Evolutionary conservation across 768 basidiomycete genomes (phyloP).

Genomic region (Leccinellum rugosiceps): DNA sequence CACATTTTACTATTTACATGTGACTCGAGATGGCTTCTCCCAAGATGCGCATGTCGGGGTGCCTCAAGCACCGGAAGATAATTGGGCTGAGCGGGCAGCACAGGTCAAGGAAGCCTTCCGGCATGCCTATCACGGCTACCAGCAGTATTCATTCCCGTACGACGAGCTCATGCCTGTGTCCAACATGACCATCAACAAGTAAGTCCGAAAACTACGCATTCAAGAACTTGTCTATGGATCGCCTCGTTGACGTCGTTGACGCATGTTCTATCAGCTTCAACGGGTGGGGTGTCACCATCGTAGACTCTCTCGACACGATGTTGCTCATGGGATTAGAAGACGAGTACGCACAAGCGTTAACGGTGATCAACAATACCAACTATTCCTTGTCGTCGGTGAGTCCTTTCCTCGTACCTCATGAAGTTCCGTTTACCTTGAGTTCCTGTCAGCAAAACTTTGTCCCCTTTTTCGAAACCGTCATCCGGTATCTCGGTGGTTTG

Average conservation of each 20-base stretch:
- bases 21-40: not conserved
- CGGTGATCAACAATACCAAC: constrained; percentile 44
- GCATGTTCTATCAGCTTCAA: constrained; percentile 52
- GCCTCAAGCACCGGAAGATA: constrained; percentile 21
- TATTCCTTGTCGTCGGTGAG: constrained; percentile 47
- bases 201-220: constrained; percentile 11
- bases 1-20: constrained; percentile 17
- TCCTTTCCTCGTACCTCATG: not conserved
- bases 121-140: constrained; percentile 67
- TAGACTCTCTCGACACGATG: constrained; percentile 86
- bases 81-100: constrained; percentile 53
- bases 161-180: constrained; percentile 62
- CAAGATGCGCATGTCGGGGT: not conserved
- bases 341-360: constrained; percentile 64
- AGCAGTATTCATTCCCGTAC: constrained; percentile 54
- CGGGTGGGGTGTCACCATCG: constrained; percentile 72
- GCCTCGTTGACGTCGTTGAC: constrained; percentile 1
- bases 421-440: not conserved
- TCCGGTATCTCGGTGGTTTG: constrained; percentile 86
- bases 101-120: constrained; percentile 59
- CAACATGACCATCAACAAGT: constrained; percentile 49
- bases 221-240: not conserved
- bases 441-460: constrained; percentile 26
- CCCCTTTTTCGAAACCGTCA: constrained; percentile 81
- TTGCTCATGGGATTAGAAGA: constrained; percentile 71